phyloP scores from a whole-genome alignment of 371 early-diverging fungal genomes.

The Circinella umbellata region DNA sequence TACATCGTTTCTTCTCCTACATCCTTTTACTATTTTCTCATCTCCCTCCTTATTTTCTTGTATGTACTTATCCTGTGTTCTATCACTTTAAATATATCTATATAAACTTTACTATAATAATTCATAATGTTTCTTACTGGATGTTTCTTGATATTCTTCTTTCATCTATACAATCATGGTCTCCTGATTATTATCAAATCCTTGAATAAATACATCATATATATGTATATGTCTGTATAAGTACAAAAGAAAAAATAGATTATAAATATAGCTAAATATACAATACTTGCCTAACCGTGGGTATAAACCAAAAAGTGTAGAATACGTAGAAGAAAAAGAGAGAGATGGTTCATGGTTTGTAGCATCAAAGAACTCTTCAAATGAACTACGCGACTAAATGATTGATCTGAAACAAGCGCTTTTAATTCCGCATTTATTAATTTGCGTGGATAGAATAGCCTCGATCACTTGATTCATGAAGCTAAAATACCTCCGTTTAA shows the following conservation, averaged over 20 bases:
- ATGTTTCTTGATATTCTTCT: too few species aligned
- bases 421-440: not conserved
- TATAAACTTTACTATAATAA: not conserved
- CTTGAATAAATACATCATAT: too few species aligned
- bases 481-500: too few species aligned
- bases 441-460: not conserved
- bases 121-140: not conserved
- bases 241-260: too few species aligned
- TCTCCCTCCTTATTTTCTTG: not conserved
- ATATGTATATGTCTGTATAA: too few species aligned
- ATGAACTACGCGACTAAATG: not conserved
- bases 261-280: too few species aligned
- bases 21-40: not conserved
- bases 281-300: too few species aligned
- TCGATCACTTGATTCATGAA: too few species aligned
- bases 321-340: not conserved
- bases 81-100: not conserved
- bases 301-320: not conserved
- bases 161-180: too few species aligned
- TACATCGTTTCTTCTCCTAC: not conserved
- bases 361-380: not conserved
- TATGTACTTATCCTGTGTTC: not conserved
- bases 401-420: constrained; percentile 9
- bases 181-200: too few species aligned
- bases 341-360: not conserved